phyloP scores from a whole-genome alignment of 2,329 filamentous ascomycete species.

The Xylaria arbuscula region DNA sequence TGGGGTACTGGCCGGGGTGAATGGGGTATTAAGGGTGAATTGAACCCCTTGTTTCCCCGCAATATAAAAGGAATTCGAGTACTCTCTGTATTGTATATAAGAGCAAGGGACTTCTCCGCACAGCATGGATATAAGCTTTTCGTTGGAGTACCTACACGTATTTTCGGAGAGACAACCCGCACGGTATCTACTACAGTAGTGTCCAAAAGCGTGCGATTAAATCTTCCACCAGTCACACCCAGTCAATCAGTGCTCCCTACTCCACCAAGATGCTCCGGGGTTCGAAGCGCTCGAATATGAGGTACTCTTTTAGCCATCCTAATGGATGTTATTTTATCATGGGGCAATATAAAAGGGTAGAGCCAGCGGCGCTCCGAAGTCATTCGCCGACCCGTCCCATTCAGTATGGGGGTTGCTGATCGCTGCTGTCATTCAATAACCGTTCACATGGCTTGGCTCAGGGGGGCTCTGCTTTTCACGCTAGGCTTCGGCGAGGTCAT shows the following conservation, averaged over 20 bases:
- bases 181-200: slow-evolving; percentile 6
- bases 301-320: neutral
- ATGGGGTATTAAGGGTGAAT: slow-evolving; percentile 11
- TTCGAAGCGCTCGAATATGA: slow-evolving; percentile 8
- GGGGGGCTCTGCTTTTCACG: slow-evolving; percentile 19
- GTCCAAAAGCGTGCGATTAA: slow-evolving; percentile 7
- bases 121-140: slow-evolving; percentile 2
- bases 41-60: slow-evolving; percentile 18
- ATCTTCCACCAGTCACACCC: slow-evolving; percentile 39
- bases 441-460: slow-evolving; percentile 27
- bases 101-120: slow-evolving; percentile 20
- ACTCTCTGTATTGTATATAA: neutral
- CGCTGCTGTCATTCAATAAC: neutral
- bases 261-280: neutral
- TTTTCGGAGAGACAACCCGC: neutral
- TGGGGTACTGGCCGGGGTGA: slow-evolving; percentile 26
- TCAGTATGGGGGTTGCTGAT: neutral
- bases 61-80: neutral
- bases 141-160: neutral
- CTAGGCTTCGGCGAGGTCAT: slow-evolving; percentile 12
- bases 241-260: neutral
- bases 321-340: slow-evolving; percentile 1
- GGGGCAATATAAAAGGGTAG: neutral
- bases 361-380: neutral
- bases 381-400: neutral